These are phyloP conservation scores for Fragaria vesca DNA, from an alignment of 306 rosid genomes.

Conservation along the genomic window DNA sequence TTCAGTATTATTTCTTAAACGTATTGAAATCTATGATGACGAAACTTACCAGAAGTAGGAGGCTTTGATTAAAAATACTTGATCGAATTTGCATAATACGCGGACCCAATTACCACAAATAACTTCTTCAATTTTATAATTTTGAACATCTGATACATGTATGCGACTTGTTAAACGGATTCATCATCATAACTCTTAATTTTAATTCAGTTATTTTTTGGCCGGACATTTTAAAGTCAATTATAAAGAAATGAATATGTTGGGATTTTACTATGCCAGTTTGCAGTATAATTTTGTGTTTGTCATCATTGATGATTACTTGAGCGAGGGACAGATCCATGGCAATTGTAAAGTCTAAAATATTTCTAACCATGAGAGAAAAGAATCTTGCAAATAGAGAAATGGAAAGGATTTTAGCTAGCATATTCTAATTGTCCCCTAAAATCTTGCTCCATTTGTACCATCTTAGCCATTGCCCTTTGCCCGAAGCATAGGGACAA, in stretches of 20 bases:
- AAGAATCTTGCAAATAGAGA: neutral
- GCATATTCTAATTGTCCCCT: neutral
- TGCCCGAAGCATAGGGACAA: neutral
- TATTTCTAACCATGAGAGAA: neutral
- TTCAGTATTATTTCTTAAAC: neutral
- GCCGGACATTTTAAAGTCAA: neutral
- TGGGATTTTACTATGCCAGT: neutral
- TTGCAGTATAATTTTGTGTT: neutral
- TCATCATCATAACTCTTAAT: neutral
- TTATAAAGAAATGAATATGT: neutral
- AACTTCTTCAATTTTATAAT: neutral
- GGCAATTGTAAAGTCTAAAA: neutral
- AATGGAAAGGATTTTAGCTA: neutral
- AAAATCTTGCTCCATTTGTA: neutral
- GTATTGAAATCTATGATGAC: neutral
- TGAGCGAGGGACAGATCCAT: neutral
- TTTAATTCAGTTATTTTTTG: neutral
- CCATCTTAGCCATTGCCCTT: neutral
- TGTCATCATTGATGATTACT: neutral
- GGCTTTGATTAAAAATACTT: neutral
- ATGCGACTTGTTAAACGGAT: neutral
- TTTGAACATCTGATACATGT: neutral
- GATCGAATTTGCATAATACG: neutral
- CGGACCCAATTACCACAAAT: constrained; percentile 4
- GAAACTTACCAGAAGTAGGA: neutral